phyloP scores from a whole-genome alignment of 345 rosid species.

The Trapa incisa region DNA sequence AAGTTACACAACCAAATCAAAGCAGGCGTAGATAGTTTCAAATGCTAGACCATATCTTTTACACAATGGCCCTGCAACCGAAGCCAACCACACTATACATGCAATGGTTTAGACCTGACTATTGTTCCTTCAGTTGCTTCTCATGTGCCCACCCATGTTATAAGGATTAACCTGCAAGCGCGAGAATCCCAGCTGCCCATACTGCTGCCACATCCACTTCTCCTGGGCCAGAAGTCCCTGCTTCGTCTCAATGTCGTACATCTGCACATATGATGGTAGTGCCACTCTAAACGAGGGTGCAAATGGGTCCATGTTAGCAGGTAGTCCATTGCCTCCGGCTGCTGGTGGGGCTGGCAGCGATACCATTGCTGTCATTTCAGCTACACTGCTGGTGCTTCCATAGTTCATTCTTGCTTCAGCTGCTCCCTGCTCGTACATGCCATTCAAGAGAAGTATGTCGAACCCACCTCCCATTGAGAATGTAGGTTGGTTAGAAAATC shows the following conservation, averaged over 20 bases:
- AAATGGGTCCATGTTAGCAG: slow-evolving; percentile 30
- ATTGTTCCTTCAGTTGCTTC: slow-evolving; percentile 7
- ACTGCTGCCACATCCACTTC: slow-evolving; percentile 47
- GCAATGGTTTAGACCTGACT: neutral
- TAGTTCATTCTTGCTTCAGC: slow-evolving; percentile 12
- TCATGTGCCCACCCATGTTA: slow-evolving; percentile 18
- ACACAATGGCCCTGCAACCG: neutral
- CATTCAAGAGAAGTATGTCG: slow-evolving; percentile 30
- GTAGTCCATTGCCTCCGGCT: too few species aligned
- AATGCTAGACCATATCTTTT: neutral
- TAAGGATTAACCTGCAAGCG: slow-evolving; percentile 20
- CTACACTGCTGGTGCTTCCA: neutral
- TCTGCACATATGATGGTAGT: slow-evolving; percentile 43
- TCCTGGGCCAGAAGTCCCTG: slow-evolving; percentile 39
- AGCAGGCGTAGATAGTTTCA: neutral
- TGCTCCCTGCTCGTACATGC: slow-evolving; percentile 46
- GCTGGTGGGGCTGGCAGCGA: slow-evolving; percentile 41
- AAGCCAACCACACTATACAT: neutral
- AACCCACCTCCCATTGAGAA: slow-evolving; percentile 34
- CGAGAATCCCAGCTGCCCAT: slow-evolving; percentile 27
- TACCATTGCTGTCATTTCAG: slow-evolving; percentile 23
- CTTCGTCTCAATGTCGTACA: slow-evolving; percentile 52
- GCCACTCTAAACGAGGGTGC: slow-evolving; percentile 32
- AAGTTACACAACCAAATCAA: too few species aligned
- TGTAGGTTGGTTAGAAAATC: slow-evolving; percentile 17